Base-by-base conservation (phyloP, 202 grass and related monocot species). In the Carex sylvatica region DNA sequence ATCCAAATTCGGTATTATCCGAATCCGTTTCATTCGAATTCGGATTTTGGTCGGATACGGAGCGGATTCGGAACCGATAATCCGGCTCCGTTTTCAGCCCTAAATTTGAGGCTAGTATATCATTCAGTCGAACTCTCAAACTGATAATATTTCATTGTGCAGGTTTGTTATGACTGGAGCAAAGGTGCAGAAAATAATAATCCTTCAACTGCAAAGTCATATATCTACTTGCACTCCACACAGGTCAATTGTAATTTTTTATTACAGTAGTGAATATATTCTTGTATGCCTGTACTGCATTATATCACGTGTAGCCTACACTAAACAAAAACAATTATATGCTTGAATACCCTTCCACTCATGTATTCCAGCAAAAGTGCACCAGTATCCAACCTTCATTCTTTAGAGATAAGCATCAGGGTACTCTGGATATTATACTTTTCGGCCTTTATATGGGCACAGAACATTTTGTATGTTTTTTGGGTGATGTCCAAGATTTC, bases 131-230 rank as follows among this genome's bases (percentile, higher is more conserved):
- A 36, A 67, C 38, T 44, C 5, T 44, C 16, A 70, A 70, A 70
- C 9, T 56, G 30, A 61, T 79, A 42, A 13, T 61, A 58, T 79
- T 24, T 67, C 69, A 55, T 90, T 65, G 12, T 80, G 65, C 91
- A 97, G 94, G 86, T 88, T 40, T 90, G 88, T 59, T 97, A 94
- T 91, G 94, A 97, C 86, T 94, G 94, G 92, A 93, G 94, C 84
- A 94, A 86, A 74, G 94, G 94, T 80, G 90, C 92, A 28, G 94
- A 97, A 88, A 97, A 93, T 87, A 90, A 94, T 82, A 94, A 91
- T 87, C 92, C 92, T 86, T 83, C 92, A 76, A 86, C 89, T 70
- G 85, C 90, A 82, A 97, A 91, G 84, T 85, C 92, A 74, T 91
- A 94, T 74, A 97, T 97, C 62, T 97, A 89, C 87, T 83, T 97